These are phyloP conservation scores for Talaromyces rugulosus DNA, from an alignment of 2,329 filamentous ascomycete species.

Conservation along the genomic window DNA sequence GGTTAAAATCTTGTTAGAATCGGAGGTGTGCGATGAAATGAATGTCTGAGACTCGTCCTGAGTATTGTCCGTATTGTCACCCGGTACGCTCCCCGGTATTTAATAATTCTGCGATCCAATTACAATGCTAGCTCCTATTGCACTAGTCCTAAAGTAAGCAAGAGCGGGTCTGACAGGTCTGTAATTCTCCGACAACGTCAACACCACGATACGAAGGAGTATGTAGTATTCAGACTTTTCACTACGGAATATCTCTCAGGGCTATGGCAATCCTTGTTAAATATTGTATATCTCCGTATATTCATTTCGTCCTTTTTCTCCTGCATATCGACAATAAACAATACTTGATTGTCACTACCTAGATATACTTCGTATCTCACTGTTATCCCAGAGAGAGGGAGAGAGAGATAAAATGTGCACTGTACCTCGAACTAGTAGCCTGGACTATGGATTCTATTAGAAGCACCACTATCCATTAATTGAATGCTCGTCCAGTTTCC, in stretches of 20 bases:
- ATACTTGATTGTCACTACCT: neutral
- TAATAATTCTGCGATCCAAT: neutral
- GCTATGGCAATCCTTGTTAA: neutral
- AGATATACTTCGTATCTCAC: neutral
- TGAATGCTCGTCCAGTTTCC: too few relatives aligned
- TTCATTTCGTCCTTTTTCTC: neutral
- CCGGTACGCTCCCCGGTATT: neutral
- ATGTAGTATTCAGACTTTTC: too few relatives aligned
- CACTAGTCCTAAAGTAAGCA: neutral
- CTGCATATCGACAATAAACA: neutral
- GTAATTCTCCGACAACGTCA: neutral
- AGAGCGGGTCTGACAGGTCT: neutral
- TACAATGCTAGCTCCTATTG: neutral
- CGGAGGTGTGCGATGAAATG: too few relatives aligned
- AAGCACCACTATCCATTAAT: neutral
- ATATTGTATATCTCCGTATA: neutral
- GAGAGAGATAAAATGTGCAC: neutral
- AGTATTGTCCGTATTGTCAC: neutral
- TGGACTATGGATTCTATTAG: neutral
- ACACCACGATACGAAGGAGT: neutral
- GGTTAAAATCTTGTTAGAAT: neutral
- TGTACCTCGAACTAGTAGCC: neutral
- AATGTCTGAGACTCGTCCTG: neutral
- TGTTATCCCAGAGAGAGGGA: too few relatives aligned
- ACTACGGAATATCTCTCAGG: too few relatives aligned